Base-by-base conservation (phyloP, 164 flowering plant species). In the Vitis riparia region DNA sequence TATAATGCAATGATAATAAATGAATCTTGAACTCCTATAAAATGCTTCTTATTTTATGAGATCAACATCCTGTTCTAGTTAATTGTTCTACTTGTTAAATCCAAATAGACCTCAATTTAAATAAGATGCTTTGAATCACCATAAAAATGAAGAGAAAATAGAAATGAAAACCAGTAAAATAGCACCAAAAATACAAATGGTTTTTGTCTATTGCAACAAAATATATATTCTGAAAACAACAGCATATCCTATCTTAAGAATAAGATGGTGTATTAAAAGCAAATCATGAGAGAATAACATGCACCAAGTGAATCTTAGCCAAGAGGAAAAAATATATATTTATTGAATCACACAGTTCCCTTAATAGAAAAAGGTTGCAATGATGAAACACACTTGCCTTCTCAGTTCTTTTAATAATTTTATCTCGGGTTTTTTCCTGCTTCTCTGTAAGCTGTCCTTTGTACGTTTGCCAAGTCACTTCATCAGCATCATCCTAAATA, bases 361-460 rank as follows among this genome's bases (percentile, higher is more conserved):
- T 32, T 30, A 61, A 10, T 4, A 61, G n/a, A 27, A 3, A 15
- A 27, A 70, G 52, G 11, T 52, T 8, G 19, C 15, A 17, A 65
- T 23, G 62, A 56, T 55, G 27, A 57, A 9, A 67, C 55, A 8
- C 12, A 69, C 89, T 75, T 73, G 71, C 99, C 97, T 96, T 96
- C 79, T 93, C 94, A 62, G 76, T 78, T 77, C 98, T 82, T 81
- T 96, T 93, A 15, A 92, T 63, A 69, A 96, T 81, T 87, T 96
- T 96, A 1, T 85, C 96, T 63, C 97, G 93, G 13, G 98, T 92
- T 79, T 96, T 96, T 74, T 91, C 93, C 80, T 96, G 98, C 87
- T 84, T 96, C 76, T 93, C 98, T 14, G 99, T 96, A 63, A 96
- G 97, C 77, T 91, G 93, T 27, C 98, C 99, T 79, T 86, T 92